Evolutionary conservation across 495 filamentous ascomycete species (phyloP), one percentile per base, ranked within the genome.

Genomic region (Hypoxylon cercidicola): DNA sequence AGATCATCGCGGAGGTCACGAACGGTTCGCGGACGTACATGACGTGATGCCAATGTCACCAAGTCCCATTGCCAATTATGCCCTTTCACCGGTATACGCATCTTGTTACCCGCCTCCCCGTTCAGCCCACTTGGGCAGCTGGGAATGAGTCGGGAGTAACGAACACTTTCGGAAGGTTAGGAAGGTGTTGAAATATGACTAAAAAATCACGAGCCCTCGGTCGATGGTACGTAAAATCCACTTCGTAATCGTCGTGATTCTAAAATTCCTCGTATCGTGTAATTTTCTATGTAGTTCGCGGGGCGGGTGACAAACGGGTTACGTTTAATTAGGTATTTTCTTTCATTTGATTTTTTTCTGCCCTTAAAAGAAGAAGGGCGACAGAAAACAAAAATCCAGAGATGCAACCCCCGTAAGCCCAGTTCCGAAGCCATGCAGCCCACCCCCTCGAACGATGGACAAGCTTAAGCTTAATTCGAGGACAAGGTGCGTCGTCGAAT

Each of bases 391-490:
- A 3, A 28, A 7, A 28, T 28, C 3, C 25, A 28, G n/a, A 28
- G 25, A 28, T 28, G 25, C 25, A 28, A 28, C 25, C 25, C 25
- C 25, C 25, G 25, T 28, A 28, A 62, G 47, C 54, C 59, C 58
- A 53, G 59, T 62, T 62, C 64, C 64, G 64, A 50, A 62, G 49
- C 59, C 54, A 68, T 63, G 65, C 60, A 68, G 60, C 59, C 65
- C 65, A 20, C 48, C 48, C 20, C 52, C 45, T 63, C 44, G 49
- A 63, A 60, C 44, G 65, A 68, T 68, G 60, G 65, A 63, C 60
- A 54, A 68, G 65, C 65, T 68, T 68, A 68, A 68, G 65, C 65
- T 68, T 68, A 68, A 68, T 68, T 68, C 65, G 57, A 68, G 59
- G 65, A 68, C 65, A 68, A 32, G 65, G 65, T 39, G 37, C 48